phyloP scores from a whole-genome alignment of 1,139 yeast species.

The Lodderomyces theae region DNA sequence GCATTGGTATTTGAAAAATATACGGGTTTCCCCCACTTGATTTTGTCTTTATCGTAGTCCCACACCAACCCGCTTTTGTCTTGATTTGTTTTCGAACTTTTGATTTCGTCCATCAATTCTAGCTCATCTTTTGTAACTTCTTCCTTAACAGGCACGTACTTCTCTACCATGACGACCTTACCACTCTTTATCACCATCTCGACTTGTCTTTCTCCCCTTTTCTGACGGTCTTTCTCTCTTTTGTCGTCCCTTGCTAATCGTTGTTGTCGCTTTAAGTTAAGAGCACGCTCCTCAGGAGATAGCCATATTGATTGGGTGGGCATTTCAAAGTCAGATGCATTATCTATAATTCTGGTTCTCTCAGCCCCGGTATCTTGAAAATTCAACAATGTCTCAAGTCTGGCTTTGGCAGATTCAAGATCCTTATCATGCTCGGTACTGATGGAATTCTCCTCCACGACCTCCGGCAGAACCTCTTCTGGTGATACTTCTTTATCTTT shows the following conservation, averaged over 20 bases:
- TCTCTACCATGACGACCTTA: constrained; percentile 62
- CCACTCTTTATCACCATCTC: constrained; percentile 81
- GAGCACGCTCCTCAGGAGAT: constrained; percentile 82
- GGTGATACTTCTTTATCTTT: constrained; percentile 30
- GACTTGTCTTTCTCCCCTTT: constrained; percentile 70
- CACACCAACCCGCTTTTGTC: constrained; percentile 29
- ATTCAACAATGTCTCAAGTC: constrained; percentile 67
- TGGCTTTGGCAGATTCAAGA: constrained; percentile 62
- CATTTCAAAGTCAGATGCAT: constrained; percentile 82
- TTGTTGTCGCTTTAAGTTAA: constrained; percentile 78
- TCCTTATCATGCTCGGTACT: constrained; percentile 45
- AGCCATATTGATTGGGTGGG: constrained; percentile 73
- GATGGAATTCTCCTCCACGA: constrained; percentile 11
- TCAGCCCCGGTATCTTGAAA: constrained; percentile 88
- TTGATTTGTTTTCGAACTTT: constrained; percentile 16
- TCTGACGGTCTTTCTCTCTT: constrained; percentile 55
- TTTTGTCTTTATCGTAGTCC: constrained; percentile 55
- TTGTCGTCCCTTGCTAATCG: constrained; percentile 62
- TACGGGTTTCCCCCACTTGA: constrained; percentile 52
- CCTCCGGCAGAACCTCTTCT: constrained; percentile 2
- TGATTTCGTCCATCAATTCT: constrained; percentile 26
- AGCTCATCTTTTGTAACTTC: constrained; percentile 26
- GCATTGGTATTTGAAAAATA: constrained; percentile 22
- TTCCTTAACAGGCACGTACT: constrained; percentile 20
- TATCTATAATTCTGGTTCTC: constrained; percentile 87